A percentile compares a stretch with the other conserved stretches of the same genome.
phyloP scores from a whole-genome alignment of 768 basidiomycete species.

The Calocybe cyanea region DNA sequence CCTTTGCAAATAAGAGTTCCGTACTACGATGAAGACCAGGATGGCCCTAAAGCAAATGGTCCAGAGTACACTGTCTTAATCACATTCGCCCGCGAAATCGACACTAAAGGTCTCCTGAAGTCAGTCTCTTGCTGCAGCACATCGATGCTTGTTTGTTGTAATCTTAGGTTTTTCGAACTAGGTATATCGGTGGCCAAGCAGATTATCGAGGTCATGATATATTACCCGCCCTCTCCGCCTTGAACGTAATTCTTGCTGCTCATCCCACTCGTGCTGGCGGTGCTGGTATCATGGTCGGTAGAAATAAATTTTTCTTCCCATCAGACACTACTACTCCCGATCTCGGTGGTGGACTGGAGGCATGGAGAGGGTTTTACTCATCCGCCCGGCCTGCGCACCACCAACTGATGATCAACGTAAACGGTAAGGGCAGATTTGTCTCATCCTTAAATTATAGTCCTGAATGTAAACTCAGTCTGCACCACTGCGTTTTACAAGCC shows the following conservation, averaged over 20 bases:
- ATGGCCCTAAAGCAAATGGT: slow-evolving; percentile 36
- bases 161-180: slow-evolving; percentile 30
- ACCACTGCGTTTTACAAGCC: slow-evolving; percentile 60
- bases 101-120: slow-evolving; percentile 46
- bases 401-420: slow-evolving; percentile 61
- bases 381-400: slow-evolving; percentile 55
- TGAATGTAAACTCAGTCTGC: slow-evolving; percentile 34
- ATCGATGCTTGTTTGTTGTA: slow-evolving; percentile 22
- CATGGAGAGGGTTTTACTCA: slow-evolving; percentile 56
- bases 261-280: slow-evolving; percentile 48
- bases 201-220: slow-evolving; percentile 56
- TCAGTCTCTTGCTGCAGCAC: slow-evolving; percentile 22
- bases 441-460: slow-evolving; percentile 20
- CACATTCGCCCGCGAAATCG: slow-evolving; percentile 42
- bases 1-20: slow-evolving; percentile 40
- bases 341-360: slow-evolving; percentile 52
- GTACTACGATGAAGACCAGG: slow-evolving; percentile 50
- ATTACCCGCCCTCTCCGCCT: slow-evolving; percentile 53
- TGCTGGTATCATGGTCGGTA: slow-evolving; percentile 62
- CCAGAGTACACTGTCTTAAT: slow-evolving; percentile 47
- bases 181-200: slow-evolving; percentile 51
- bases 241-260: slow-evolving; percentile 62
- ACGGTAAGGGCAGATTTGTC: slow-evolving; percentile 37
- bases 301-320: slow-evolving; percentile 66
- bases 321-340: slow-evolving; percentile 40